Base-by-base conservation (phyloP, 139 green algal genomes). In the Auxenochlorella pyrenoidosa region DNA sequence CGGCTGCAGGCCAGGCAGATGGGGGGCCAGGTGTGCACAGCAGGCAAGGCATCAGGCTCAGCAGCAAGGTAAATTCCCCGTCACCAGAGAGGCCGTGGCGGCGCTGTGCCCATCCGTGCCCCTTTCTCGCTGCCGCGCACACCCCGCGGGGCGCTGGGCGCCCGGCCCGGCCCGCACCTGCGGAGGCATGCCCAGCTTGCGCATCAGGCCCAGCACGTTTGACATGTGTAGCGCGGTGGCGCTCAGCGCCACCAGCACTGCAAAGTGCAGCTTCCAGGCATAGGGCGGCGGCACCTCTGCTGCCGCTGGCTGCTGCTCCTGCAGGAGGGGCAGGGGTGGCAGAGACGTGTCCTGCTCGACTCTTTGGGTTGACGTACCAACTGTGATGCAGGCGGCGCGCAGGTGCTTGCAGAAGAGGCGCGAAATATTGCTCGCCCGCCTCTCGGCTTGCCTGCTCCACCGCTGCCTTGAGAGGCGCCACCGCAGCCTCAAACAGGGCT, bases 181-280 rank as follows among this genome's bases (percentile, higher is more conserved):
- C 28, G 83, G 83, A 5, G 36, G 24, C 43, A 82, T 36, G 6
- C 54, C 83, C 47, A 87, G 72, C 24, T 34, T 38, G 15, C 41
- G 36, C 83, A 87, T 82, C 21, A 73, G 15, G 36, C 73, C 28
- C 36, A 87, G 32, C 71, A 47, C 36, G 41, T 59, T 36, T 10
- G 54, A 70, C 51, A 87, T 41, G 54, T 38, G 71, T 24, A 19
- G 58, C 5, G 83, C 16, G 58, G 75, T 73, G 51, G 36, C 40
- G 58, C 44, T 76, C 36, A 30, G 43, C 32, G 32, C 41, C 8
- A 36, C 59, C 54, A 88, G 73, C 12, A 60, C 73, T 32, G 41
- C 32, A 47, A 88, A 76, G 75, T 88, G 83, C 18, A 88, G 73
- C 41, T 81, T 83, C 84, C 84, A 88, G 28, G 82, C 82, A 19